Evolutionary conservation across 192 early-diverging fungal species (phyloP).

Genomic region (Funneliformis mosseae): DNA sequence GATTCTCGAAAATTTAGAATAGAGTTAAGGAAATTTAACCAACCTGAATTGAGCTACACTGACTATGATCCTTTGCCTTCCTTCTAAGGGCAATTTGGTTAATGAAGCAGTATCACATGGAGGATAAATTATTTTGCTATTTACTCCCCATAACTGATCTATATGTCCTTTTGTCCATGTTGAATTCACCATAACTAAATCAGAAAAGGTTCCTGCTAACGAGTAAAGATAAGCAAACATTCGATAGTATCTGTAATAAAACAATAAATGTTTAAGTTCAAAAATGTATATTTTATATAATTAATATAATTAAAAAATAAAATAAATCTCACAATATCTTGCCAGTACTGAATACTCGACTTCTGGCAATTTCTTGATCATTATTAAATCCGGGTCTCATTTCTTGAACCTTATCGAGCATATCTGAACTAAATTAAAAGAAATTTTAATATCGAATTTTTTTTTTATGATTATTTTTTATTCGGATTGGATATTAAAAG

Average conservation of each 20-base stretch:
- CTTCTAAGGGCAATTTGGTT: slow-evolving; percentile 51
- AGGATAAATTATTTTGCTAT: slow-evolving; percentile 83
- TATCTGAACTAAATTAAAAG: slow-evolving; percentile 69
- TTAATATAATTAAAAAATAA: neutral
- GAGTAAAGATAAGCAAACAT: slow-evolving; percentile 80
- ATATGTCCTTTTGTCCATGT: slow-evolving; percentile 95
- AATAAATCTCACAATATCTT: slow-evolving; percentile 58
- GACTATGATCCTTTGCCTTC: slow-evolving; percentile 65
- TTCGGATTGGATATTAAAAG: slow-evolving; percentile 34
- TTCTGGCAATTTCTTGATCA: slow-evolving; percentile 54
- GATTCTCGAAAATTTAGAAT: neutral
- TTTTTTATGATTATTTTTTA: too few relatives aligned
- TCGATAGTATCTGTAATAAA: slow-evolving; percentile 70
- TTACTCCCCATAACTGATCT: slow-evolving; percentile 74
- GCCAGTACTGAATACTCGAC: slow-evolving; percentile 52
- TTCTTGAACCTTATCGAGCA: slow-evolving; percentile 74
- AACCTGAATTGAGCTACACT: slow-evolving; percentile 93
- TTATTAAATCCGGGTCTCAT: slow-evolving; percentile 70
- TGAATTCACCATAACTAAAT: slow-evolving; percentile 93
- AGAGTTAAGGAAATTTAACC: neutral
- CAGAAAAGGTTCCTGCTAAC: slow-evolving; percentile 73
- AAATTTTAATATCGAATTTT: neutral
- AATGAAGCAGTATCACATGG: slow-evolving; percentile 87
- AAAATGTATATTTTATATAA: neutral
- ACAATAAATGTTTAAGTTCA: neutral